Conservation (phyloP, 768 basidiomycete species). For the Rossbeevera mucosa region DNA sequence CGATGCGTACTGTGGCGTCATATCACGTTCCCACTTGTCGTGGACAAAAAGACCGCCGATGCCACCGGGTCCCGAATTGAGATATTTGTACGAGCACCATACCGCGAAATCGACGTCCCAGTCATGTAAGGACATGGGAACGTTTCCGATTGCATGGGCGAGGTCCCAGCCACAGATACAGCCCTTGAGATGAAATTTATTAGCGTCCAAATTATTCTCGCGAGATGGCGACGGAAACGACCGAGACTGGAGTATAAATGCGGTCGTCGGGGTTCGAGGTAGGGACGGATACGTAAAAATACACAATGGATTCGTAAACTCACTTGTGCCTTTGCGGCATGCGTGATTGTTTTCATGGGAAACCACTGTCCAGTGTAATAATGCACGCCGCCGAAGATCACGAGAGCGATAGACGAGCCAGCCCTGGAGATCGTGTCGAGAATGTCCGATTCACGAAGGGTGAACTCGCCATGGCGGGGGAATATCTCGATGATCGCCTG, state of each 20-base stretch:
- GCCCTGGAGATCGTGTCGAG: conserved; percentile 66
- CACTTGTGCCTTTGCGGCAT: conserved; percentile 80
- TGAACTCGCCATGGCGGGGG: conserved; percentile 81
- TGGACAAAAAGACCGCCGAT: conserved; percentile 93
- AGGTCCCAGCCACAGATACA: conserved; percentile 96
- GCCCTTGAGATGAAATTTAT: conserved; percentile 49
- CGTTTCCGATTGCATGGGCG: conserved; percentile 93
- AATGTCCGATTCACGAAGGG: conserved; percentile 86
- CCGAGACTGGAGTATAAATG: conserved; percentile 2
- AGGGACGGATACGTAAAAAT: conserved; percentile 24
- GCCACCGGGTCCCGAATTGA: conserved; percentile 95
- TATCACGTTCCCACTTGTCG: conserved; percentile 65
- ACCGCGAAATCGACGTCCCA: conserved; percentile 98
- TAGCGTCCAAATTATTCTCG: conserved; percentile 8
- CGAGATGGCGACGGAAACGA: conserved; percentile 8
- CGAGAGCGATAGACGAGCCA: conserved; percentile 77
- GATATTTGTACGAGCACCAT: conserved; percentile 98
- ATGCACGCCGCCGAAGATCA: conserved; percentile 91
- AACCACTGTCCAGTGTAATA: conserved; percentile 98
- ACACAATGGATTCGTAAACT: conserved; percentile 21
- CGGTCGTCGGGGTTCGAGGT: conserved; percentile 5
- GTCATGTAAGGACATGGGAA: conserved; percentile 81
- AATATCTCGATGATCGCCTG: conserved; percentile 72
- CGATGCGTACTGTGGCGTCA: conserved; percentile 57
- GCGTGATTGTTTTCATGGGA: conserved; percentile 79